These are phyloP conservation scores for Pseudopithomyces maydicus DNA, from an alignment of 2,329 filamentous ascomycete genomes.

Conservation along the genomic window DNA sequence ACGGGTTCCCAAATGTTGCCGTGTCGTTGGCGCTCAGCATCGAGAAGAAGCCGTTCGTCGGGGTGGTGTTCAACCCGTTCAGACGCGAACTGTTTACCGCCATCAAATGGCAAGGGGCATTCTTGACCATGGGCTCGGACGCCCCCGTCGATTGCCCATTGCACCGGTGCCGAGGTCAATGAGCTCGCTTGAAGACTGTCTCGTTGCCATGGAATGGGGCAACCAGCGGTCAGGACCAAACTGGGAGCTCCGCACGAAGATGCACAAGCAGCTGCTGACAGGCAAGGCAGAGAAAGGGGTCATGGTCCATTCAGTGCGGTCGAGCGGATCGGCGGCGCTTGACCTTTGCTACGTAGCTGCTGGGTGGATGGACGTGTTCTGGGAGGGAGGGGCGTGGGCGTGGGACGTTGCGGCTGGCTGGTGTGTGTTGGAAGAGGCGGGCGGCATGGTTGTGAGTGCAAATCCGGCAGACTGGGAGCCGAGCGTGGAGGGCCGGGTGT, in stretches of 20 bases:
- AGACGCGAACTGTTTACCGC: slow-evolving; percentile 42
- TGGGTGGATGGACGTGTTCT: slow-evolving; percentile 41
- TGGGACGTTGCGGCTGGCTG: slow-evolving; percentile 47
- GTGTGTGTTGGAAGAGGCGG: slow-evolving; percentile 46
- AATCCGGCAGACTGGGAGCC: slow-evolving; percentile 45
- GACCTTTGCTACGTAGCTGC: slow-evolving; percentile 48
- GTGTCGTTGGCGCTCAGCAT: slow-evolving; percentile 40
- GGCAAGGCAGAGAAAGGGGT: slow-evolving; percentile 33
- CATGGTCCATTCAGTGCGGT: slow-evolving; percentile 41
- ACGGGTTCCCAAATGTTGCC: slow-evolving; percentile 43
- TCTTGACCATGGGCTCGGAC: slow-evolving; percentile 29
- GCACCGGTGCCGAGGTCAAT: slow-evolving; percentile 33
- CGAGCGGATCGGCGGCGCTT: slow-evolving; percentile 42
- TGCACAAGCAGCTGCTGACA: slow-evolving; percentile 37
- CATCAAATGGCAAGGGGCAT: slow-evolving; percentile 39
- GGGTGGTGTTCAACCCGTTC: slow-evolving; percentile 44
- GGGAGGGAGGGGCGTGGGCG: slow-evolving; percentile 44
- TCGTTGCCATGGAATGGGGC: slow-evolving; percentile 45
- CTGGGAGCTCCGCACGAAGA: slow-evolving; percentile 40
- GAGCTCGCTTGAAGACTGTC: slow-evolving; percentile 34
- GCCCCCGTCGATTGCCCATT: slow-evolving; percentile 32
- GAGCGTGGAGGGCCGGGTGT: slow-evolving; percentile 38
- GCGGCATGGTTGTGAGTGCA: slow-evolving; percentile 41
- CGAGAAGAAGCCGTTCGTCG: slow-evolving; percentile 40
- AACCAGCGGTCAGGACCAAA: slow-evolving; percentile 43